A percentile compares a stretch with the other conserved stretches of the same genome.
Evolutionary conservation across 768 basidiomycete species (phyloP).

Genomic region (Tulasnella sp.): DNA sequence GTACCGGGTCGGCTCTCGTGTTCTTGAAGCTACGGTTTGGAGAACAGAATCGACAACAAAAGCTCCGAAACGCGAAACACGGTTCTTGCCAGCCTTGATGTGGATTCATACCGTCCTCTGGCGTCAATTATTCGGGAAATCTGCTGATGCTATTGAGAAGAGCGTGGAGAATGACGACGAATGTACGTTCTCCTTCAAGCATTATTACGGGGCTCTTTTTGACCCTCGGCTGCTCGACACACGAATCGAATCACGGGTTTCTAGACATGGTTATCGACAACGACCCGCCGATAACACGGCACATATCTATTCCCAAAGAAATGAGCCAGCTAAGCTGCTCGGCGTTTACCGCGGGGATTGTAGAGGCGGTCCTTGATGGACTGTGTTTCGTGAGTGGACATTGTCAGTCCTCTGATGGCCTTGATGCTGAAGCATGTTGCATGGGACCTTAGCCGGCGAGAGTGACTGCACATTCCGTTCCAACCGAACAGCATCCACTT

Average conservation of each 20-base stretch:
- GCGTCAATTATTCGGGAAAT: constrained; percentile 87
- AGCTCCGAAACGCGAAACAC: constrained; percentile 87
- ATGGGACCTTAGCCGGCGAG: constrained; percentile 69
- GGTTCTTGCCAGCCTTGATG: constrained; percentile 88
- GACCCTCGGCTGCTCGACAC: not conserved
- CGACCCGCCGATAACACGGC: constrained; percentile 84
- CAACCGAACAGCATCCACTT: constrained; percentile 71
- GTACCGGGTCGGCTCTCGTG: constrained; percentile 83
- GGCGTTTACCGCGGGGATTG: constrained; percentile 95
- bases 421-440: not conserved
- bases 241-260: not conserved
- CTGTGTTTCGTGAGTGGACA: constrained; percentile 74
- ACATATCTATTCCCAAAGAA: constrained; percentile 91
- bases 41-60: constrained; percentile 73
- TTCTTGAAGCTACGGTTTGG: constrained; percentile 83
- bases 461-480: constrained; percentile 93
- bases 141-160: constrained; percentile 93
- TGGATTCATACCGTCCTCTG: constrained; percentile 94
- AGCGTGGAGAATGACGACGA: constrained; percentile 96
- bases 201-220: not conserved
- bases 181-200: constrained; percentile 51
- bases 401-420: not conserved
- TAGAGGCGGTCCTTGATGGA: constrained; percentile 94
- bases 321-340: constrained; percentile 93
- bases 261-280: constrained; percentile 98